phyloP scores from a whole-genome alignment of 106 monocot species.

The Dendrobium catenatum region DNA sequence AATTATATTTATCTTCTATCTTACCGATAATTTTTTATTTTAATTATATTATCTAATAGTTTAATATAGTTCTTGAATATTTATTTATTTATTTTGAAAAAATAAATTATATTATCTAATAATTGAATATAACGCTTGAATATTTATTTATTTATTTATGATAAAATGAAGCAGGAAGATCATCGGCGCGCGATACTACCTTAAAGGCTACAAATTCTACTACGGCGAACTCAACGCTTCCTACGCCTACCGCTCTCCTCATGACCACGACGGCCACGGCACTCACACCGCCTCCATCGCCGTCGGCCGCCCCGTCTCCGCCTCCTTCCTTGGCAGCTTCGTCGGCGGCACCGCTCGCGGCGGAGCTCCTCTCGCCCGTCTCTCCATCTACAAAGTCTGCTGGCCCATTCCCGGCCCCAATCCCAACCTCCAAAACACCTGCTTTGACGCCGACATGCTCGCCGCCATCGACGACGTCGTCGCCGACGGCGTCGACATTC shows the following conservation, averaged over 20 bases:
- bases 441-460: constrained; percentile 83
- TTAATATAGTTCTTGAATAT: too few species aligned
- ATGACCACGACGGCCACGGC: constrained; percentile 88
- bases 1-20: too few species aligned
- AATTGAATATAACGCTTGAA: too few species aligned
- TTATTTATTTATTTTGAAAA: too few species aligned
- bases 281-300: constrained; percentile 85
- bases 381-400: constrained; percentile 82
- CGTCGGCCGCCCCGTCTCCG: constrained; percentile 52
- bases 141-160: neutral
- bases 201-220: constrained; percentile 63
- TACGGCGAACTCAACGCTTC: constrained; percentile 58
- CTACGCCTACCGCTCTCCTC: constrained; percentile 55
- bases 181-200: constrained; percentile 78
- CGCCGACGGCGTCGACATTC: constrained; percentile 68
- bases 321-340: constrained; percentile 56
- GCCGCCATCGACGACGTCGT: constrained; percentile 80
- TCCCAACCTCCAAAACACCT: constrained; percentile 74
- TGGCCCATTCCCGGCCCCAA: constrained; percentile 85
- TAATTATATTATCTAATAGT: too few species aligned
- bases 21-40: too few species aligned
- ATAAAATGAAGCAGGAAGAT: constrained; percentile 45
- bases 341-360: constrained; percentile 50
- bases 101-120: too few species aligned
- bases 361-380: constrained; percentile 59